phyloP scores from a whole-genome alignment of 2,329 filamentous ascomycete genomes.

The Mycosphaerella sp. region DNA sequence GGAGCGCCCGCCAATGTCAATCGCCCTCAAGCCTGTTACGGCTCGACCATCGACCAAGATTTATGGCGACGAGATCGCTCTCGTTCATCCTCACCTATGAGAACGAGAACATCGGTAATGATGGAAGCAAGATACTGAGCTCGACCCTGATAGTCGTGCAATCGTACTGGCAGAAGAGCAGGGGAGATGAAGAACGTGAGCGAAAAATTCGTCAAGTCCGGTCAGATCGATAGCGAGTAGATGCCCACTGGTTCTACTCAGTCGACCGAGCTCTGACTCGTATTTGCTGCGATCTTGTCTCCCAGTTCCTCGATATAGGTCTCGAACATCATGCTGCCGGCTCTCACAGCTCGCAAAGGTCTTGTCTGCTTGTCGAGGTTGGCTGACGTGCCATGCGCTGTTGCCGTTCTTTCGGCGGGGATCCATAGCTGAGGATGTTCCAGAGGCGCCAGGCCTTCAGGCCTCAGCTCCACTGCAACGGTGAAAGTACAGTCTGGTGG shows the following conservation, averaged over 20 bases:
- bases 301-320: constrained; percentile 60
- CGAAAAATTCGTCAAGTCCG: no score
- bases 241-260: neutral
- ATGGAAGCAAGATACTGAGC: no score
- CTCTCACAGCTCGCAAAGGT: constrained; percentile 57
- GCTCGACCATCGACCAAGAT: no score
- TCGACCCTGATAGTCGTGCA: no score
- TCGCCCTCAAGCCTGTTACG: no score
- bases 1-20: no score
- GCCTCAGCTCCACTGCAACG: constrained; percentile 65
- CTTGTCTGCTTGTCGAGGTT: constrained; percentile 44
- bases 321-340: constrained; percentile 61
- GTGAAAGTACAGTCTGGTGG: constrained; percentile 67
- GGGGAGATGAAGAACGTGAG: no score
- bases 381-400: constrained; percentile 16
- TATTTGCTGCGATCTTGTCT: constrained; percentile 3
- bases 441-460: constrained; percentile 48
- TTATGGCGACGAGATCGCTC: no score
- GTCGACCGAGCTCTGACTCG: constrained; percentile 8
- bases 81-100: no score
- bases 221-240: no score
- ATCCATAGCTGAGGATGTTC: constrained; percentile 55
- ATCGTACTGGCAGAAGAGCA: no score
- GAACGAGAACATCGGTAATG: no score
- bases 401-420: constrained; percentile 39